Conservation (phyloP, 1,284 basidiomycete species). For the Sparassis latifolia region DNA sequence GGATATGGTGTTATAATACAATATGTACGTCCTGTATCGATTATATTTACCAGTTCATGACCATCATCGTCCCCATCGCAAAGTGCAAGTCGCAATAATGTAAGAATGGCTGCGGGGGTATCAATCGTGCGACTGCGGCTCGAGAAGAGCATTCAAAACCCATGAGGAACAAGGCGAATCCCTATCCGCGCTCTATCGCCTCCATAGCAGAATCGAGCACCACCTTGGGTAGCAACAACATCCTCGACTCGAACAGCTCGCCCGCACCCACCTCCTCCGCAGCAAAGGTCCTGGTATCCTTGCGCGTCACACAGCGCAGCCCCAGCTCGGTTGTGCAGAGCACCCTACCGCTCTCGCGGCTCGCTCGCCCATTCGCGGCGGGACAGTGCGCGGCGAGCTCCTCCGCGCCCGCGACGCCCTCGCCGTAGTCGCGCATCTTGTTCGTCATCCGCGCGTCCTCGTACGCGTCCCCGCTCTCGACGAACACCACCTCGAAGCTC, state of each 20-base stretch:
- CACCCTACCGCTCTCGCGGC: constrained; percentile 26
- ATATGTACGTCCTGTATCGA: too few relatives aligned
- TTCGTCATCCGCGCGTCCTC: constrained; percentile 54
- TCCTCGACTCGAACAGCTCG: constrained; percentile 48
- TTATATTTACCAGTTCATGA: too few relatives aligned
- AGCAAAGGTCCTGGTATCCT: constrained; percentile 23
- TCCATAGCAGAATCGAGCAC: constrained; percentile 65
- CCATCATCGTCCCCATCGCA: too few relatives aligned
- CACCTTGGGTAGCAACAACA: constrained; percentile 63
- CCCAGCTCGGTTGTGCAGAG: constrained; percentile 68
- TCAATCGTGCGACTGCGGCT: too few relatives aligned
- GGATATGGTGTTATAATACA: too few relatives aligned
- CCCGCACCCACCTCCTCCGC: constrained; percentile 19
- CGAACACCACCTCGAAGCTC: constrained; percentile 58
- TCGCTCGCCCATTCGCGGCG: constrained; percentile 1
- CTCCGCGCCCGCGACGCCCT: constrained; percentile 30
- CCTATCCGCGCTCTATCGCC: constrained; percentile 23
- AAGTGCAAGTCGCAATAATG: too few relatives aligned
- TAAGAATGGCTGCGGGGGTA: too few relatives aligned
- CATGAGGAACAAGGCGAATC: background rate
- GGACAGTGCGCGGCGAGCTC: background rate
- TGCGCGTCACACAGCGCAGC: constrained; percentile 53
- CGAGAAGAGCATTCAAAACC: too few relatives aligned
- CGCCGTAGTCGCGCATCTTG: constrained; percentile 57
- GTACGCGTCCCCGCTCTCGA: constrained; percentile 45